Percentiles rank a stretch among this genome's conserved stretches.
These are phyloP conservation scores for Penicillium cosmopolitanum DNA, from an alignment of 495 filamentous ascomycete genomes.

Conservation along the genomic window DNA sequence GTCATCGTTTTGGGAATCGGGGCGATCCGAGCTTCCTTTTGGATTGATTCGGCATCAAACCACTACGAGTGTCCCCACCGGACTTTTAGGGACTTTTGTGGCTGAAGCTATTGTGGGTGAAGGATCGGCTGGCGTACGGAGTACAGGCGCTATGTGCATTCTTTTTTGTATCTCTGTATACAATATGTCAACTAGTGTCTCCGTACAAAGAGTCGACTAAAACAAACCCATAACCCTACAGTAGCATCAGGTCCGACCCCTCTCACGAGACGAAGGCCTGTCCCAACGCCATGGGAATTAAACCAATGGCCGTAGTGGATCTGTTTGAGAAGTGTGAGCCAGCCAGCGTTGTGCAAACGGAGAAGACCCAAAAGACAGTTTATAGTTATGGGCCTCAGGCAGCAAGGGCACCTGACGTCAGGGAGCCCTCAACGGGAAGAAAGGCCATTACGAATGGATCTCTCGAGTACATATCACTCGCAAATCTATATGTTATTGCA, in stretches of 20 bases:
- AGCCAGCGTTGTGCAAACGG: slow-evolving; percentile 6
- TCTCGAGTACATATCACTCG: no score
- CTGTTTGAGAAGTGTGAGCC: not conserved
- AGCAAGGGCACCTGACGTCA: slow-evolving; percentile 28
- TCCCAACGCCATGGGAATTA: not conserved
- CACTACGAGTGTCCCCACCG: not conserved
- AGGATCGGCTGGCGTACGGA: not conserved
- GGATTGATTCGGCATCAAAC: not conserved
- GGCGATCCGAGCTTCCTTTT: slow-evolving; percentile 20
- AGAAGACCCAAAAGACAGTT: slow-evolving; percentile 6
- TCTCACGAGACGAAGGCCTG: not conserved
- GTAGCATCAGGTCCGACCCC: not conserved
- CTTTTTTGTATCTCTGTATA: no score
- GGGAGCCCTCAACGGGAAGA: slow-evolving; percentile 9
- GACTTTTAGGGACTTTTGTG: not conserved
- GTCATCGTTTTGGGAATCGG: slow-evolving; percentile 23
- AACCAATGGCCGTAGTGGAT: not conserved
- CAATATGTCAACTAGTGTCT: no score
- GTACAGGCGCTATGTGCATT: not conserved
- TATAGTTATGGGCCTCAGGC: slow-evolving; percentile 15
- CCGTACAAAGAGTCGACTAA: no score
- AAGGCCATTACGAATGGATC: not conserved
- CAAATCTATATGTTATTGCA: no score
- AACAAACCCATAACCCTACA: no score
- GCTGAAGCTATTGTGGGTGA: not conserved